Base-by-base conservation (phyloP, 2,329 filamentous ascomycete genomes). In the Colletotrichum sp. region DNA sequence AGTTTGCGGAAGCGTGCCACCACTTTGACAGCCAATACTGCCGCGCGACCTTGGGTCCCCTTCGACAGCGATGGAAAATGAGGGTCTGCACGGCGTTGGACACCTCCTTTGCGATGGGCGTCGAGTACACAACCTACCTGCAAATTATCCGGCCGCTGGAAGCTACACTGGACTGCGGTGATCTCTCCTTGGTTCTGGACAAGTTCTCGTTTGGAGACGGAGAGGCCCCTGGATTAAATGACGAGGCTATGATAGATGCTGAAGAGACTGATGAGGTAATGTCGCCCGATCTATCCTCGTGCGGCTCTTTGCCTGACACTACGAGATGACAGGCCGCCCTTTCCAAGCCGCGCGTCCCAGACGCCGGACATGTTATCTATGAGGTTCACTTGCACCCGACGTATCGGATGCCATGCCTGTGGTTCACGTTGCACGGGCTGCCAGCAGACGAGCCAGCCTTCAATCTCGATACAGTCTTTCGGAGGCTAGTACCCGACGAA, bases 361-460 rank as follows among this genome's bases (percentile, higher is more conserved):
- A 84, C 75, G 82, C 82, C 77, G 85, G 86, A 71, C 86, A 88
- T 79, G 91, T 94, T 78, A 89, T 90, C 75, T 96, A 96, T 85
- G 93, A 95, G 83, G 91, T 96, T 79, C 89, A 95, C 80, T 88
- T 94, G 76, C 95, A 95, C 79, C 91, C 93, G 71, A 94, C 92
- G 72, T 96, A 96, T 84, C 90, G 90, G 76, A 90, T 93, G 61
- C 94, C 94, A 10, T 94, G 94, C 74, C 87, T 96, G 71, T 96
- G 94, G 90, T 95, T 96, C 86, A 90, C 87, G 69, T 84, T 95
- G 79, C 89, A 91, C 78, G 88, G 89, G 75, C 84, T 92, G 74
- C 89, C 90, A 21, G 84, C 86, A 63, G 87, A 88, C 73, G 90
- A 92, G 77, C 85, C 88, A 52, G 84, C 91, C 14, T 89, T 93